Evolutionary conservation across 78 protist species (phyloP).

Genomic region (Anaeramoeba ignava): DNA sequence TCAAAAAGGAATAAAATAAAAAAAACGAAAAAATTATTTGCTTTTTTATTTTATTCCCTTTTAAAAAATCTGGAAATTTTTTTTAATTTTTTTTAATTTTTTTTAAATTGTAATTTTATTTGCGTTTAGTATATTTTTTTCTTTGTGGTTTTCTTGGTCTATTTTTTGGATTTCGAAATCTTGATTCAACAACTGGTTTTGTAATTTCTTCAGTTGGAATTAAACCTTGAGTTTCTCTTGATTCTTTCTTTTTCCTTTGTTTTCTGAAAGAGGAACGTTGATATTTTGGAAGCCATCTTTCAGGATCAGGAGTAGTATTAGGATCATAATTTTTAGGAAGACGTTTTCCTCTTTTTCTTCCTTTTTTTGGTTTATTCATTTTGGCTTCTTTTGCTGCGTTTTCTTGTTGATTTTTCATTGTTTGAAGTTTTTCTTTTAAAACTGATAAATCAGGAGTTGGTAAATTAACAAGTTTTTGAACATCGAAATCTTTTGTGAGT

Average conservation of each 20-base stretch:
- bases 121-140: too few species aligned
- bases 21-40: too few species aligned
- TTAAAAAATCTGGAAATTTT: too few species aligned
- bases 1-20: too few species aligned
- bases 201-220: too few species aligned
- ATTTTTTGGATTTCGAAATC: too few species aligned
- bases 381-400: not conserved
- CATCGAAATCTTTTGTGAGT: not conserved
- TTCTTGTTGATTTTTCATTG: not conserved
- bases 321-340: not conserved
- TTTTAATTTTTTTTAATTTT: too few species aligned
- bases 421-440: not conserved
- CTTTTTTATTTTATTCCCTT: too few species aligned
- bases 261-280: not conserved
- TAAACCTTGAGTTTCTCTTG: not conserved
- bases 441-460: not conserved
- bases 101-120: too few species aligned
- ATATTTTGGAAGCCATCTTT: not conserved
- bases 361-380: not conserved
- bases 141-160: too few species aligned
- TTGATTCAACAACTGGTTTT: too few species aligned
- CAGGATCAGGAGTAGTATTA: not conserved
- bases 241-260: not conserved
- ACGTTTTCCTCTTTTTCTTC: not conserved
- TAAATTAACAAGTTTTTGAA: not conserved